Conservation (phyloP, 441 rosid species). For the Euphorbia schlechtendalii region DNA sequence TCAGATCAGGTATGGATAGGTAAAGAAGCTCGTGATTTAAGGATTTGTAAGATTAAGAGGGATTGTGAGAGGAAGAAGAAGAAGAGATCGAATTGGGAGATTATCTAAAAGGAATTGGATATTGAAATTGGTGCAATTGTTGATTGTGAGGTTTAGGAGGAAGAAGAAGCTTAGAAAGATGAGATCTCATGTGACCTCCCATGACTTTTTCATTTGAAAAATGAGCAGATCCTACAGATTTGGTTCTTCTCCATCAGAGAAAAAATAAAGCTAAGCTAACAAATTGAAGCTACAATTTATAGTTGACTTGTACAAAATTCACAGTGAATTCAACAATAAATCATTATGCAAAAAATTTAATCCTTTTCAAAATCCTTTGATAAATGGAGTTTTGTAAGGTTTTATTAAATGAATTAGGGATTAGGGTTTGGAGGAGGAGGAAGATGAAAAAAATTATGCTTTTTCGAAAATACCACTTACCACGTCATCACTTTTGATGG, state of each 20-base stretch:
- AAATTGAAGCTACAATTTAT: no score
- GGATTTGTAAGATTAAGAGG: constrained; percentile 19
- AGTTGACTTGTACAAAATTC: no score
- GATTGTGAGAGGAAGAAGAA: constrained; percentile 1
- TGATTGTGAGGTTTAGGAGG: constrained; percentile 23
- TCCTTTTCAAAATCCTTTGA: no score
- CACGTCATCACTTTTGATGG: no score
- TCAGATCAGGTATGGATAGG: background rate
- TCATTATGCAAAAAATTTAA: no score
- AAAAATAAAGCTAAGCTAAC: background rate
- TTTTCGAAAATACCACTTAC: no score
- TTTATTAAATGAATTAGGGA: no score
- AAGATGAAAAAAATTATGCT: no score
- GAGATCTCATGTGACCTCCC: constrained; percentile 78
- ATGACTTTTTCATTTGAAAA: constrained; percentile 60
- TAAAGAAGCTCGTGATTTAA: constrained; percentile 7
- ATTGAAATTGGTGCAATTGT: background rate
- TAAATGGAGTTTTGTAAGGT: no score
- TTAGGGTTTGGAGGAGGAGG: no score
- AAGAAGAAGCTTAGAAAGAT: constrained; percentile 36
- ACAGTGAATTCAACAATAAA: no score
- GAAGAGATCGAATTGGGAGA: constrained; percentile 22
- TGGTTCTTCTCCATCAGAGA: constrained; percentile 25
- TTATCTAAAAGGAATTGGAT: background rate
- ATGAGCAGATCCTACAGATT: constrained; percentile 52